Percentiles rank a stretch among this genome's conserved stretches.
Evolutionary conservation across 805 yeast species (phyloP).

Genomic region (Komagataella mondaviorum): DNA sequence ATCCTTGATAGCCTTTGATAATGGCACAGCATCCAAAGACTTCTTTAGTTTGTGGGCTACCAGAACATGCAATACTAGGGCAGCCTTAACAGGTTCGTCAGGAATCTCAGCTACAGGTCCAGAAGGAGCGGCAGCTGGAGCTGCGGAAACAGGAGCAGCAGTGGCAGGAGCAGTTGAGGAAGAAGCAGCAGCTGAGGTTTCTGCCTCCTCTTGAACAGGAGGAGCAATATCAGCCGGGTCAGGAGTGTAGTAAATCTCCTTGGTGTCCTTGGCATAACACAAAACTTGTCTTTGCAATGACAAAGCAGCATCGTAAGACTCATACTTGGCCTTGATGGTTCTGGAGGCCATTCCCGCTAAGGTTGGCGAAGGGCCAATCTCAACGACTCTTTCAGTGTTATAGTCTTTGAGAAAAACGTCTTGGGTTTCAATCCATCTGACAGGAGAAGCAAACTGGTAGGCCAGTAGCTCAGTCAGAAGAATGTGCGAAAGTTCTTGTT

Average conservation of each 20-base stretch:
- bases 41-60: slow-evolving; percentile 96
- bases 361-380: slow-evolving; percentile 98
- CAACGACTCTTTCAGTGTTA: slow-evolving; percentile 95
- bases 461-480: slow-evolving; percentile 92
- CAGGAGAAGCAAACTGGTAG: slow-evolving; percentile 98
- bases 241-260: slow-evolving; percentile 90
- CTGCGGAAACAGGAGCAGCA: slow-evolving; percentile 44
- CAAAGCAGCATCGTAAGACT: slow-evolving; percentile 94
- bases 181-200: slow-evolving; percentile 23
- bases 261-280: slow-evolving; percentile 91
- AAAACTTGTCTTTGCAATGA: slow-evolving; percentile 88
- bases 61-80: slow-evolving; percentile 69
- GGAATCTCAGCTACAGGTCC: slow-evolving; percentile 78
- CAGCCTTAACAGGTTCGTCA: slow-evolving; percentile 84
- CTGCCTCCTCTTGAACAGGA: slow-evolving; percentile 19
- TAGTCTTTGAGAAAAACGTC: slow-evolving; percentile 90
- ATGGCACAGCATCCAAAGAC: slow-evolving; percentile 70
- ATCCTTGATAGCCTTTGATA: slow-evolving; percentile 90
- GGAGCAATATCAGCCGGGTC: slow-evolving; percentile 49
- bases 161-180: slow-evolving; percentile 45
- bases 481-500: slow-evolving; percentile 94
- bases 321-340: slow-evolving; percentile 90
- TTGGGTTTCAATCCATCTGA: slow-evolving; percentile 99
- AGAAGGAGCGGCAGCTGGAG: slow-evolving; percentile 53
- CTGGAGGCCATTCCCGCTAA: slow-evolving; percentile 98